Evolutionary conservation across 1,284 basidiomycete species (phyloP), one percentile per base, ranked within the genome.

Genomic region (Boletus nobilissimus): DNA sequence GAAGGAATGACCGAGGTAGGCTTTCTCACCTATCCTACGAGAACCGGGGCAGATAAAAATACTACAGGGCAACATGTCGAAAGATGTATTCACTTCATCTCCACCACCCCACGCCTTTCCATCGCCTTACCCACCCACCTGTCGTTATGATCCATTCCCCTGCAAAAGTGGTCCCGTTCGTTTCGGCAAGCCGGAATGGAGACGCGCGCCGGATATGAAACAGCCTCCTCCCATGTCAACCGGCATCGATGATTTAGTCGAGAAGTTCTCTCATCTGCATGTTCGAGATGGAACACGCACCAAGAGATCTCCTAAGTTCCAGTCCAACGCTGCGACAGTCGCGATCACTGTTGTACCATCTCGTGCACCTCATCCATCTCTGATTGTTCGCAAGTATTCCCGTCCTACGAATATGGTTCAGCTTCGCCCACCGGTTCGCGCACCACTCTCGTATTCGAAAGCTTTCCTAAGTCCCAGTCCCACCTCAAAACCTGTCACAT

Each of bases 51-150:
- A 78, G 81, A 60, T 0, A 9, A 22, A 34, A 65, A 0, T 9
- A 2, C 0, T 9, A 57, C 34, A 5, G 51, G 19, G 43, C 6
- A 8, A 48, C 2, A 3, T 6, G 5, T 32, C 22, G 3, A 43
- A 66, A 5, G 48, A 76, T 13, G 18, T 3, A 0, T 75, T 83
- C n/a, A 1, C 13, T 8, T 72, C 72, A 9, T 26, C 63, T 22
- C 22, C 83, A 0, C 83, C 83, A 7, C 40, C 48, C 0, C 81
- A 84, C 16, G 77, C 77, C 1, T 82, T 84, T 70, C 82, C 82
- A 0, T 78, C 81, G 0, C 3, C 48, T 9, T 82, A 82, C 51
- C 83, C 82, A 8, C 75, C 80, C 0, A 63, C 1, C 3, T 83
- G 82, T 32, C 22, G 8, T 39, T 76, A 84, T 5, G 74, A 82